phyloP scores from a whole-genome alignment of 1,284 basidiomycete species.

The Coriolopsis trogii region DNA sequence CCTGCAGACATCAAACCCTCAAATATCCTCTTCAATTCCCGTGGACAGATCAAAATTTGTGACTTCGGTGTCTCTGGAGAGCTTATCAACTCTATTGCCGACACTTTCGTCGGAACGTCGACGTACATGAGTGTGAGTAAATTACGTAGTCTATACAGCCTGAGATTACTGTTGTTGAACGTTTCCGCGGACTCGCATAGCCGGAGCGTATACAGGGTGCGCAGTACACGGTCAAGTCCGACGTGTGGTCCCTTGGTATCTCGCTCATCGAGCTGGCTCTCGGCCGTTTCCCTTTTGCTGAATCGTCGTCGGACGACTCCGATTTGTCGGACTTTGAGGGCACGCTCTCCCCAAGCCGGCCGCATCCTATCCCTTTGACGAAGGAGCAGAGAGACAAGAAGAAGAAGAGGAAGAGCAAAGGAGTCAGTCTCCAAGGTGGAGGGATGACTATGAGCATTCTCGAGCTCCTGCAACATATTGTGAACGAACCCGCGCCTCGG shows the following conservation, averaged over 20 bases:
- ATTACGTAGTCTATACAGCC: slow-evolving; percentile 41
- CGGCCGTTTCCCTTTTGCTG: slow-evolving; percentile 91
- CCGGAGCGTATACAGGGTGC: slow-evolving; percentile 99
- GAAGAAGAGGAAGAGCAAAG: slow-evolving; percentile 71
- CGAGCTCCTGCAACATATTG: slow-evolving; percentile 96
- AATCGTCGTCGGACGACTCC: slow-evolving; percentile 64
- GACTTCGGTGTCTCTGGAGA: slow-evolving; percentile 99
- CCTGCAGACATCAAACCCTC: slow-evolving; percentile 97
- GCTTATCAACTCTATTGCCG: slow-evolving; percentile 97
- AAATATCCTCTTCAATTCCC: slow-evolving; percentile 94
- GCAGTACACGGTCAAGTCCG: slow-evolving; percentile 96
- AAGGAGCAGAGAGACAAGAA: slow-evolving; percentile 46
- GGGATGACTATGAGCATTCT: slow-evolving; percentile 97
- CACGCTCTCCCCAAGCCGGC: slow-evolving; percentile 62
- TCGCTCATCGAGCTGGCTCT: slow-evolving; percentile 93
- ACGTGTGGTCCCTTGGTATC: slow-evolving; percentile 97
- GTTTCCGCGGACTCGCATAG: slow-evolving; percentile 43
- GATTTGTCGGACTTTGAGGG: slow-evolving; percentile 73
- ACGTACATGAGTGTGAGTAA: slow-evolving; percentile 98
- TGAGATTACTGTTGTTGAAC: slow-evolving; percentile 12
- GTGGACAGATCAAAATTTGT: slow-evolving; percentile 96
- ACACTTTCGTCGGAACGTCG: slow-evolving; percentile 98
- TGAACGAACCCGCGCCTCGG: slow-evolving; percentile 91
- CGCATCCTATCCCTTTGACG: slow-evolving; percentile 41
- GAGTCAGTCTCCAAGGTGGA: slow-evolving; percentile 87